Percentiles rank a stretch among this genome's conserved stretches.
Evolutionary conservation across 2,329 filamentous ascomycete genomes (phyloP).

Genomic region (Ustulina deusta): DNA sequence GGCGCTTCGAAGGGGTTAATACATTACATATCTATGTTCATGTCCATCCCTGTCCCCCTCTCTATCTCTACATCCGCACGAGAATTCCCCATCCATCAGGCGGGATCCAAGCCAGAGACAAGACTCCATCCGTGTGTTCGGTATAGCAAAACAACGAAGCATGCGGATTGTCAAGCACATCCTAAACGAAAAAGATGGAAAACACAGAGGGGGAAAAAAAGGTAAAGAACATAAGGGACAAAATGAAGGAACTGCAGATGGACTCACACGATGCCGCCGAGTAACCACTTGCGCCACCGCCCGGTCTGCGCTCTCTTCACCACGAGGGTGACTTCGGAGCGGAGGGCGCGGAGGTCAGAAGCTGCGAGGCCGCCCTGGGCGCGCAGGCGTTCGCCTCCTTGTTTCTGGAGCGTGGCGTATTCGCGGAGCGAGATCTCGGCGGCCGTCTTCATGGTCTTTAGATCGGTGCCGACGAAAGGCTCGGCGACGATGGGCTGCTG

Average conservation of each 20-base stretch:
- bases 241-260: background rate
- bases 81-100: background rate
- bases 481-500: conserved; percentile 17
- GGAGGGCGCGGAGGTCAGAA: conserved; percentile 59
- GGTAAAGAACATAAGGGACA: background rate
- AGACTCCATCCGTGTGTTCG: too few relatives aligned
- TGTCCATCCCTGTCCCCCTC: background rate
- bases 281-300: conserved; percentile 65
- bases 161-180: too few relatives aligned
- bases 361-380: conserved; percentile 58
- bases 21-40: background rate
- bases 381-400: conserved; percentile 55
- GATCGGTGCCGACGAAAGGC: conserved; percentile 43
- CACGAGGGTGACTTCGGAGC: conserved; percentile 58
- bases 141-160: background rate
- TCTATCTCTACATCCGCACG: background rate
- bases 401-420: conserved; percentile 52
- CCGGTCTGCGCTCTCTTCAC: conserved; percentile 60
- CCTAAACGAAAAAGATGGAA: background rate
- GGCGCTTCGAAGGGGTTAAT: conserved; percentile 31
- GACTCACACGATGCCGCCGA: conserved; percentile 65
- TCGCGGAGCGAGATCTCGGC: conserved; percentile 53
- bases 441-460: conserved; percentile 43
- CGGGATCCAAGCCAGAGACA: background rate
- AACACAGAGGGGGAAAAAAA: background rate